Base-by-base conservation (phyloP, 2,329 filamentous ascomycete genomes). In the Gliomastix tumulicola region DNA sequence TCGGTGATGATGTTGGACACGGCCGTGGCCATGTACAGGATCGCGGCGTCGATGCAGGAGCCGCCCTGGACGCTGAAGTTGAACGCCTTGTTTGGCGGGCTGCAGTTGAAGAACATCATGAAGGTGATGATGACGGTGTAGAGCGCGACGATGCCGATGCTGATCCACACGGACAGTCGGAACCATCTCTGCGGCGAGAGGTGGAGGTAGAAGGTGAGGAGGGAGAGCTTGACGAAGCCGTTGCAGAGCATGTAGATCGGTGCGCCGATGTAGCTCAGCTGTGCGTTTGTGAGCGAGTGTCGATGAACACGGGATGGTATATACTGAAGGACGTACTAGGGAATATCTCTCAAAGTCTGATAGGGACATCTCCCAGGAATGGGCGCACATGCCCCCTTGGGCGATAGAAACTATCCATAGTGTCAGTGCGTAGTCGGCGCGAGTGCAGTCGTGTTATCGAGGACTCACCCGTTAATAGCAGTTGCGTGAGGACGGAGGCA, bases 1-100 rank as follows among this genome's bases (percentile, higher is more conserved):
- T 71, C 66, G 4, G 66, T 68, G 11, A 64, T 31, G 34, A 71
- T 66, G 41, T 69, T 69, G 17, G 66, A 52, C 3, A 60, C 63
- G 0, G 68, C 66, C 20, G 68, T 69, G 18, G 62, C 57, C 23
- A 72, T 62, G 50, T 71, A 71, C 32, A 72, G 57, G 4, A 62
- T 53, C 8, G 64, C 59, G 13, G 63, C 59, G 33, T 66, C 50
- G 21, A 71, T 54, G 37, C 68, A 71, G 17, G 34, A 49, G 44
- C 38, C 63, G 28, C 35, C 40, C n/a, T 30, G 53, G 8, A 49
- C 33, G 28, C 27, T 40, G 30, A 42, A 40, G 28, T 55, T 40
- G 27, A 40, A 54, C 4, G 47, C 46, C n/a, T 45, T 48, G 6
- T 40, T 42, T 7, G 44, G 40, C 2, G 51, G 51, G 12, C 27